Percentiles rank a stretch among this genome's conserved stretches.
Conservation (phyloP, 116 monocot genomes). For the Papilionanthe hybrid region DNA sequence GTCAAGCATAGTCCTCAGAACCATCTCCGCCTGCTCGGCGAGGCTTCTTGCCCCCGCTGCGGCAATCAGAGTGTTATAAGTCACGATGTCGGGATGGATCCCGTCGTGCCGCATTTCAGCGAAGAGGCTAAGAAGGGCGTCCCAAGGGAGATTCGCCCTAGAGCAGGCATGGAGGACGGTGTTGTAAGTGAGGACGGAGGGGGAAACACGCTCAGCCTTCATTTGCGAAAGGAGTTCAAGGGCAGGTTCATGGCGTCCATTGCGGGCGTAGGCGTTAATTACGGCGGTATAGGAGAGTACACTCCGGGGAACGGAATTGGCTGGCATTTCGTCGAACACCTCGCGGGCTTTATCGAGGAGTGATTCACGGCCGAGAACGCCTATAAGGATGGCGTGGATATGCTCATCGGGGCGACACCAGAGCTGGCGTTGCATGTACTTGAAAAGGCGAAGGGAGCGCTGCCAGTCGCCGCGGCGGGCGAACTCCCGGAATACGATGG, state of each 20-base stretch:
- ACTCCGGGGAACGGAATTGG: constrained; percentile 47
- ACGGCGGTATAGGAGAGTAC: constrained; percentile 80
- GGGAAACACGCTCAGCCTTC: constrained; percentile 58
- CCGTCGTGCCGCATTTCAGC: constrained; percentile 93
- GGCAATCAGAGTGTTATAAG: constrained; percentile 90
- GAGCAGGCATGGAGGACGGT: constrained; percentile 71
- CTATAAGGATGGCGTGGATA: constrained; percentile 84
- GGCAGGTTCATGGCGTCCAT: constrained; percentile 49
- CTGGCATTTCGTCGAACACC: constrained; percentile 75
- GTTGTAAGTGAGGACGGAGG: constrained; percentile 81
- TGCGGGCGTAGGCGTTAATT: constrained; percentile 76
- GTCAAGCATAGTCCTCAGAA: constrained; percentile 65
- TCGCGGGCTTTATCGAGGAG: constrained; percentile 75
- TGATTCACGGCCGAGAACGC: constrained; percentile 61
- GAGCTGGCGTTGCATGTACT: constrained; percentile 88
- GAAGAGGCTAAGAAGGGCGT: constrained; percentile 60
- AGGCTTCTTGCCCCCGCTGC: constrained; percentile 64
- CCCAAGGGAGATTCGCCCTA: constrained; percentile 54
- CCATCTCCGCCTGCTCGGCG: constrained; percentile 69
- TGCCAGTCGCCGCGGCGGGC: constrained; percentile 92
- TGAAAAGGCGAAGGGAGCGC: constrained; percentile 91
- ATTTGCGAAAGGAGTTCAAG: constrained; percentile 60
- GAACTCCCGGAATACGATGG: constrained; percentile 81
- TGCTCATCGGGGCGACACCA: constrained; percentile 98
- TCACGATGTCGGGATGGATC: constrained; percentile 73